Evolutionary conservation across 805 yeast genomes (phyloP).

Genomic region (Grigorovia jiainica): DNA sequence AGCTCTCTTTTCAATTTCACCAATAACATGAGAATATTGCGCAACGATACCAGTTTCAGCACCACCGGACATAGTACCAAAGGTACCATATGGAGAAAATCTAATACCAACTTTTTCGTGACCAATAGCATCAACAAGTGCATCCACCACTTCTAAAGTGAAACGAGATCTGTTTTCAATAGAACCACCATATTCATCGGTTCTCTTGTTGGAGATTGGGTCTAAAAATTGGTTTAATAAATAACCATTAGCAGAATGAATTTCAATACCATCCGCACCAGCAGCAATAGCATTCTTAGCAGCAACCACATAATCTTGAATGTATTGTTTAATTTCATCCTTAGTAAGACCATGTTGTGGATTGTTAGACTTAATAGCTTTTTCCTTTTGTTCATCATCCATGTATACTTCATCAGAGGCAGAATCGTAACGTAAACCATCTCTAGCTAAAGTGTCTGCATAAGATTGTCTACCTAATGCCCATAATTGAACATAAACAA

Average conservation of each 20-base stretch:
- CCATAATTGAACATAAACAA: not conserved
- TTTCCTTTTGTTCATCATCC: slow-evolving; percentile 28
- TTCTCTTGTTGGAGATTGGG: slow-evolving; percentile 34
- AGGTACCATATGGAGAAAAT: slow-evolving; percentile 38
- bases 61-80: slow-evolving; percentile 33
- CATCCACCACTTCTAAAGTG: slow-evolving; percentile 41
- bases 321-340: too few relatives aligned
- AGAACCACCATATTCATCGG: too few relatives aligned
- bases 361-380: slow-evolving; percentile 27
- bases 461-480: not conserved
- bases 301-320: slow-evolving; percentile 35
- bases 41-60: slow-evolving; percentile 29
- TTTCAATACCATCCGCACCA: slow-evolving; percentile 54
- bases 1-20: slow-evolving; percentile 34
- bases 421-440: too few relatives aligned
- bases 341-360: slow-evolving; percentile 26
- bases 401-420: slow-evolving; percentile 32
- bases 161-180: slow-evolving; percentile 42
- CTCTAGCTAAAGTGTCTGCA: slow-evolving; percentile 20
- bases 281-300: slow-evolving; percentile 33
- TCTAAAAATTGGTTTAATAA: slow-evolving; percentile 48
- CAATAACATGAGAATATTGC: slow-evolving; percentile 33
- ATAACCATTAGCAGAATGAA: slow-evolving; percentile 64
- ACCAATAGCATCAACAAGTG: slow-evolving; percentile 44
- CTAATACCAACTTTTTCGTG: too few relatives aligned